Percentiles rank a stretch among this genome's conserved stretches.
Evolutionary conservation across 176 grass and related monocot genomes (phyloP).

Genomic region (Phoenix dactylifera): DNA sequence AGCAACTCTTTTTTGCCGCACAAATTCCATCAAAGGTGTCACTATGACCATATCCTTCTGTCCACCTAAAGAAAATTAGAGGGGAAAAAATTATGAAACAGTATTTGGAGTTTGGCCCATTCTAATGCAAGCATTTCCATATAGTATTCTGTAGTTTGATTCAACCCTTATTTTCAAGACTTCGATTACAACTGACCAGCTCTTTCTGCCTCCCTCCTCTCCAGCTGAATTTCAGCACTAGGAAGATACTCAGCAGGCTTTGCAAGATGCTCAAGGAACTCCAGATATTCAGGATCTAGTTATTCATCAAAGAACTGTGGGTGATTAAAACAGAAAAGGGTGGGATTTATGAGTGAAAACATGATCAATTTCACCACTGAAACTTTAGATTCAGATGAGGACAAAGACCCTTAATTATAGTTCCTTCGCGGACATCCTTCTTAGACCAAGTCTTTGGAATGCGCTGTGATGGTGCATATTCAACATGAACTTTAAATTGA

Average conservation of each 20-base stretch:
- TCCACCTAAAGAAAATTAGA: slow-evolving; percentile 1
- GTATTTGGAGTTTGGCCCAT: not conserved
- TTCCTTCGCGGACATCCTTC: slow-evolving; percentile 22
- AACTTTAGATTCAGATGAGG: not conserved
- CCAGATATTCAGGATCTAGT: slow-evolving; percentile 21
- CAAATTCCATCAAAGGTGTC: slow-evolving; percentile 25
- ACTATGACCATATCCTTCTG: slow-evolving; percentile 12
- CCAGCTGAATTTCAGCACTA: slow-evolving; percentile 29
- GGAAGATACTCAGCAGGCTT: slow-evolving; percentile 21
- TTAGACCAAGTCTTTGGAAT: slow-evolving; percentile 16
- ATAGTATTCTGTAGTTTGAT: no score
- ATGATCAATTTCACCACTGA: not conserved
- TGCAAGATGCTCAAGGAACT: slow-evolving; percentile 22
- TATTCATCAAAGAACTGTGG: slow-evolving; percentile 1
- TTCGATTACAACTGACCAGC: slow-evolving; percentile 11
- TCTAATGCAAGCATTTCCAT: no score
- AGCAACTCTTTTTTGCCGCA: slow-evolving; percentile 22
- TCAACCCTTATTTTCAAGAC: no score
- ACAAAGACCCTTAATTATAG: slow-evolving; percentile 11
- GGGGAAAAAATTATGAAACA: not conserved
- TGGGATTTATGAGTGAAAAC: not conserved
- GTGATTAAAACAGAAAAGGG: not conserved
- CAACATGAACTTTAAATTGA: slow-evolving; percentile 24
- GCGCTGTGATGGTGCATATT: slow-evolving; percentile 23
- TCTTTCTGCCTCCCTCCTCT: slow-evolving; percentile 29